Percentiles rank a stretch among this genome's conserved stretches.
These are phyloP conservation scores for Wallacemonas sp. DNA, from an alignment of 208 protist species.

Conservation along the genomic window DNA sequence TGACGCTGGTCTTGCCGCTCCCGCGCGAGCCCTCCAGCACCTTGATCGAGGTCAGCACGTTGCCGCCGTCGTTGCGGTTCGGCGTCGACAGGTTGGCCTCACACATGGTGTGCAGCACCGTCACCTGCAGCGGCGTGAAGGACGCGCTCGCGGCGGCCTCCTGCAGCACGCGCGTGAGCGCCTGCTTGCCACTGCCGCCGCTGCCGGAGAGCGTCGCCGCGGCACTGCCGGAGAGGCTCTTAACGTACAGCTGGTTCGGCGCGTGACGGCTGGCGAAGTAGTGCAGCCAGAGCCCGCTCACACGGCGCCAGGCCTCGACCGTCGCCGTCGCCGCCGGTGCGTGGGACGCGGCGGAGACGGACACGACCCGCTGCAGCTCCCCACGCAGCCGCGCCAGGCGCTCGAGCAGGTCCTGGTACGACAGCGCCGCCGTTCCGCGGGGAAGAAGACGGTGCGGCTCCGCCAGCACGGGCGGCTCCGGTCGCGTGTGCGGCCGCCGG, in stretches of 20 bases:
- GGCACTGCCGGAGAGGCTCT: conserved; percentile 11
- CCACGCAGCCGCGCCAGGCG: conserved; percentile 29
- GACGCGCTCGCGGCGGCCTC: conserved; percentile 21
- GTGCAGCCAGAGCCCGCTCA: conserved; percentile 25
- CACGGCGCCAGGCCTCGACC: conserved; percentile 5
- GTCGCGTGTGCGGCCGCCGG: conserved; percentile 11
- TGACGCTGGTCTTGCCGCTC: conserved; percentile 74
- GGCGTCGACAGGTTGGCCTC: conserved; percentile 19
- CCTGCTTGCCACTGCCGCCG: conserved; percentile 17
- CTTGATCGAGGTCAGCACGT: conserved; percentile 32
- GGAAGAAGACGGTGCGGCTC: conserved; percentile 52
- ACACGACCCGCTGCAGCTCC: conserved; percentile 17
- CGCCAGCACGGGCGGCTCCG: conserved; percentile 15
- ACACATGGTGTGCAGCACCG: conserved; percentile 59
- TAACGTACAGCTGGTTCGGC: conserved; percentile 16
- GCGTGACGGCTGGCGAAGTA: conserved; percentile 26
- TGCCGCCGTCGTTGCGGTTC: neutral
- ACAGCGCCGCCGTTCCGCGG: conserved; percentile 56
- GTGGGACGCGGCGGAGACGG: conserved; percentile 1
- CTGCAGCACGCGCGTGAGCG: conserved; percentile 18
- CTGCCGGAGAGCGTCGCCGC: conserved; percentile 9
- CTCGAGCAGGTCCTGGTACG: conserved; percentile 59
- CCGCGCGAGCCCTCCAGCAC: conserved; percentile 60
- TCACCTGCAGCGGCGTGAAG: conserved; percentile 73
- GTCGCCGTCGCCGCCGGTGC: neutral